A percentile compares a stretch with the other conserved stretches of the same genome.
Conservation (phyloP, 805 yeast genomes). For the Kuraishia floccosa region DNA sequence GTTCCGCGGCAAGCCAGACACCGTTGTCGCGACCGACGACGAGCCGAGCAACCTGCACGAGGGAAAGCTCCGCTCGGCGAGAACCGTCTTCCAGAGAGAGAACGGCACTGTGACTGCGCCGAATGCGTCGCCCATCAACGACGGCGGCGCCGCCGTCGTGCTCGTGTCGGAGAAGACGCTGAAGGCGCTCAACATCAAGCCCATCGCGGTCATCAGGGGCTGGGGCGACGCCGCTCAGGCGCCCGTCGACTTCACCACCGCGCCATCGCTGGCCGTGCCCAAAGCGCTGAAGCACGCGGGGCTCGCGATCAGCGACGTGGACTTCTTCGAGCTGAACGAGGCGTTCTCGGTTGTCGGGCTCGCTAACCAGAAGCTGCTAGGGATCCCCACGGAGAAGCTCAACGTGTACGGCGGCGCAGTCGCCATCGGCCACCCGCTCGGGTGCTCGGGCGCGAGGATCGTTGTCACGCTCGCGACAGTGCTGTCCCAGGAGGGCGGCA, state of each 20-base stretch:
- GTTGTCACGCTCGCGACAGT: constrained; percentile 79
- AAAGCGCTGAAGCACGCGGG: constrained; percentile 89
- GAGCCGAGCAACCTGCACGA: constrained; percentile 74
- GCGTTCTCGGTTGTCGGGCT: constrained; percentile 96
- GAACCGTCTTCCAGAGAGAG: constrained; percentile 91
- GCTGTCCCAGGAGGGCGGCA: constrained; percentile 75
- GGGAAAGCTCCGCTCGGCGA: constrained; percentile 64
- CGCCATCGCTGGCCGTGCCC: constrained; percentile 92
- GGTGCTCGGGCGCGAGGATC: constrained; percentile 93
- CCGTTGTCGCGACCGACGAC: constrained; percentile 65
- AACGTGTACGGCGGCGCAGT: constrained; percentile 95
- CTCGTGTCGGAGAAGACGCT: constrained; percentile 79
- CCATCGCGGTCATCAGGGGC: constrained; percentile 79
- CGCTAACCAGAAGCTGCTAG: constrained; percentile 69
- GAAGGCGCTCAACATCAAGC: constrained; percentile 76
- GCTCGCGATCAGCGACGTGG: constrained; percentile 53
- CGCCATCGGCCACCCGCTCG: constrained; percentile 91
- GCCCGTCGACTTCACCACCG: constrained; percentile 92
- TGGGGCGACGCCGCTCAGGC: constrained; percentile 99
- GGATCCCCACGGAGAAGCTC: constrained; percentile 53
- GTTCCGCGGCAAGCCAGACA: constrained; percentile 81
- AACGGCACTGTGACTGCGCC: constrained; percentile 96
- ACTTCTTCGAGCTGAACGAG: constrained; percentile 92
- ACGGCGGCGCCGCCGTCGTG: constrained; percentile 95
- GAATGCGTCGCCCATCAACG: constrained; percentile 92